Base-by-base conservation (phyloP, 805 yeast genomes). In the Suhomyces sp. region DNA sequence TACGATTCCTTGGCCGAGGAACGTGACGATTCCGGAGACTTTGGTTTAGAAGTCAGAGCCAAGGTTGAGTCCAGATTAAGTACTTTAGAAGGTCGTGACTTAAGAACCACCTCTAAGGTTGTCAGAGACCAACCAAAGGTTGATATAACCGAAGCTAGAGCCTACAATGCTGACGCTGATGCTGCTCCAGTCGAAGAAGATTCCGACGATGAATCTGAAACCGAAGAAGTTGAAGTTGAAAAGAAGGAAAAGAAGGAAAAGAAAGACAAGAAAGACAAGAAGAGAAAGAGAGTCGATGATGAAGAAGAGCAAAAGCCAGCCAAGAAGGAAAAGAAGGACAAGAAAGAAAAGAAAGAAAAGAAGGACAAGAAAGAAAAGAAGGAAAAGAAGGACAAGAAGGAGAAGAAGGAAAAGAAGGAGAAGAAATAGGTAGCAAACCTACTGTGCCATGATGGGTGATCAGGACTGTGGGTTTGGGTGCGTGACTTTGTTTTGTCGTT, bases 1-100 rank as follows among this genome's bases (percentile, higher is more conserved):
- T 93, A 88, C 72, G 99, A 94, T 77, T 96, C 97, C 29, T 79
- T 94, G 56, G 87, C 97, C 58, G 99, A 94, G 78, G 98, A 94
- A 64, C 85, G 97, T 74, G 96, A 90, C 62, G 98, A 94, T 66
- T 83, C 89, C 57, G 97, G 97, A 58, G 96, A 92, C 62, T 81
- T 92, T 65, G 99, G 99, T 66, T 79, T 89, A 61, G 87, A 85
- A 60, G 93, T 88, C 60, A 86, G 99, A 77, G 84, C 89, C 60
- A 91, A 90, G 80, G 93, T 94, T 63, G 99, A 94, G 77, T 81
- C 89, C 53, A 87, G 99, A 78, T 83, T 94, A 63, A 89, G 97
- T 69, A 89, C 92, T 54, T 80, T 94, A 61, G 99, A 94, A 77
- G 99, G 99, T 61, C 89, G 97, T 75, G 98, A 94, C 71, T 75